Percentiles rank a stretch among this genome's conserved stretches.
Conservation (phyloP, 1,139 yeast species). For the Kodamaea fungicola region DNA sequence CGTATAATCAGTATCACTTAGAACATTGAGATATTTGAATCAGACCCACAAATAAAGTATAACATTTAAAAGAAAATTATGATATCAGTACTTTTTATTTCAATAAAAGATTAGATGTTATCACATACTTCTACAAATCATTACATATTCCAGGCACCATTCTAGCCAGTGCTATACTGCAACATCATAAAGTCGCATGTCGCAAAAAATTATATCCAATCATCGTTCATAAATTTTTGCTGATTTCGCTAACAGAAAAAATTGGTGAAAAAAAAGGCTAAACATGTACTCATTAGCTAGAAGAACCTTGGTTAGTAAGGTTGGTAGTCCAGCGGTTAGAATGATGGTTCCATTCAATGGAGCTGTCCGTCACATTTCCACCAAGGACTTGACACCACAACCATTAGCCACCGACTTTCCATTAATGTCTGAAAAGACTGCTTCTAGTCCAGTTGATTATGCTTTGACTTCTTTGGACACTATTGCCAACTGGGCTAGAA, state of each 20-base stretch:
- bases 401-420: slow-evolving; percentile 44
- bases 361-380: slow-evolving; percentile 28
- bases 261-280: slow-evolving; percentile 9
- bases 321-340: slow-evolving; percentile 15
- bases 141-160: too few relatives aligned
- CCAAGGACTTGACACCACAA: slow-evolving; percentile 45
- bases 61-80: too few relatives aligned
- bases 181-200: not conserved
- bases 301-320: slow-evolving; percentile 19
- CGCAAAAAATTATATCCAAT: slow-evolving; percentile 22
- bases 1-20: too few relatives aligned
- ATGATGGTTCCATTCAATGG: slow-evolving; percentile 11
- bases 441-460: slow-evolving; percentile 62
- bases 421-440: slow-evolving; percentile 43
- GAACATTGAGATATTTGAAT: too few relatives aligned
- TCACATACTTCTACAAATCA: too few relatives aligned
- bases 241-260: slow-evolving; percentile 17
- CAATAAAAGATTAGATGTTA: too few relatives aligned
- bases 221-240: slow-evolving; percentile 28
- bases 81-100: too few relatives aligned
- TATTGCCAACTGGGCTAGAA: slow-evolving; percentile 89
- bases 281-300: slow-evolving; percentile 26
- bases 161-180: too few relatives aligned
- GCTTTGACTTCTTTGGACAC: slow-evolving; percentile 83
- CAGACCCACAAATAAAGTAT: too few relatives aligned